Evolutionary conservation across 257 asterid species (phyloP), one percentile per base, ranked within the genome.

Genomic region (Voacanga thouarsii): DNA sequence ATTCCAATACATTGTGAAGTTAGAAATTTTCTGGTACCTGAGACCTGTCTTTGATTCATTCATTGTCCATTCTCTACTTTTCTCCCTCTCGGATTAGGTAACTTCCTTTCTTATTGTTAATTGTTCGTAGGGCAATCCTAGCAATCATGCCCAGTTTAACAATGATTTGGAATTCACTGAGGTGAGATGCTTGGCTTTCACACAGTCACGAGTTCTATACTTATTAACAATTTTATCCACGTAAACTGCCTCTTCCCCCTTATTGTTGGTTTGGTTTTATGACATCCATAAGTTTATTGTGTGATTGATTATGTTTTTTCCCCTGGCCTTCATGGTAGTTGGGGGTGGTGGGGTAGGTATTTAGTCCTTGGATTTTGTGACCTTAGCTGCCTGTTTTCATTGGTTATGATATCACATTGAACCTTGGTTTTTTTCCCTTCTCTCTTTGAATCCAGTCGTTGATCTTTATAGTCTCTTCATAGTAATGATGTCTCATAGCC

Each of bases 61-160:
- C n/a, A 28, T 50, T 3, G 23, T 68, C 60, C 30, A 60, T 72
- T 68, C 68, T 28, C 10, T 28, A 18, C 26, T 11, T 10, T 14
- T 41, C 33, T 14, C 10, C 23, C 33, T 74, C 6, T 41, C 47
- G 55, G 64, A n/a, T 69, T 77, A 50, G 67, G 69, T 65, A 33
- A 71, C 39, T 43, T 47, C 45, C 60, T 33, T 15, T 56, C 61
- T 24, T 76, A 56, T 10, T 78, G 67, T 71, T 61, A 24, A 74
- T 81, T 84, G 68, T 80, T 57, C 72, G 68, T 67, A 94, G 96
- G 94, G 89, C 74, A 83, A 83, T 83, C 80, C 95, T 12, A 77
- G 83, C 78, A 87, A 68, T 49, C 84, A 75, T 55, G 82, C 71
- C 81, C 83, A 78, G 79, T 81, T 89, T 49, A 56, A 86, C 71